phyloP scores from a whole-genome alignment of 495 filamentous ascomycete genomes.

The Ramalina intermedia region DNA sequence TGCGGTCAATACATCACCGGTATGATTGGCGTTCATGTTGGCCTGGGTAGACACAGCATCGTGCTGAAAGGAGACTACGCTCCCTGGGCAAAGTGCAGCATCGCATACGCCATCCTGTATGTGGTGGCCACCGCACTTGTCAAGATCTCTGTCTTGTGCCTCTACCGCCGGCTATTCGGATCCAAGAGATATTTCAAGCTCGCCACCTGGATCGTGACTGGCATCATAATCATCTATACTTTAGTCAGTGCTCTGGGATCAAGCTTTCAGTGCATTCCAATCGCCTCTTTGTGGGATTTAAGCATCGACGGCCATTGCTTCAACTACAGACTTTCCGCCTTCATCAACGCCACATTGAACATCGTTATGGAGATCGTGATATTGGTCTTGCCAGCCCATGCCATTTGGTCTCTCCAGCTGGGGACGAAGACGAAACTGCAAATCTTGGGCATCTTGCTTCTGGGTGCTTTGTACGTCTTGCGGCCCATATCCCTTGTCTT shows the following conservation, averaged over 20 bases:
- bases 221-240: constrained; percentile 18
- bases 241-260: constrained; percentile 19
- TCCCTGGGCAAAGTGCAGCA: constrained; percentile 3
- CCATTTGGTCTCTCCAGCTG: constrained; percentile 7
- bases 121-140: constrained; percentile 21
- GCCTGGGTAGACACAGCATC: constrained; percentile 5
- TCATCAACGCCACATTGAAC: constrained; percentile 7
- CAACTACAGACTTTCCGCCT: constrained; percentile 3
- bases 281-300: constrained; percentile 12
- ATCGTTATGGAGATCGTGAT: constrained; percentile 6
- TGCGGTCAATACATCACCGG: not conserved
- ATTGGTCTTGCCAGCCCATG: constrained; percentile 5
- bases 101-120: constrained; percentile 12
- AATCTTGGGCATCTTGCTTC: constrained; percentile 5
- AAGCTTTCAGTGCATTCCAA: constrained; percentile 25
- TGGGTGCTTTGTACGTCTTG: constrained; percentile 4
- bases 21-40: constrained; percentile 3
- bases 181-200: constrained; percentile 9
- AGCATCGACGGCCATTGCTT: constrained; percentile 3
- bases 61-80: constrained; percentile 13
- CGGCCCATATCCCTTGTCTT: not conserved
- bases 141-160: constrained; percentile 27
- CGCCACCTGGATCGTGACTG: constrained; percentile 15
- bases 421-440: constrained; percentile 1
- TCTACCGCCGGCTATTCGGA: constrained; percentile 26